These are phyloP conservation scores for Pezicula rhizophila DNA, from an alignment of 2,329 filamentous ascomycete species.

Conservation along the genomic window DNA sequence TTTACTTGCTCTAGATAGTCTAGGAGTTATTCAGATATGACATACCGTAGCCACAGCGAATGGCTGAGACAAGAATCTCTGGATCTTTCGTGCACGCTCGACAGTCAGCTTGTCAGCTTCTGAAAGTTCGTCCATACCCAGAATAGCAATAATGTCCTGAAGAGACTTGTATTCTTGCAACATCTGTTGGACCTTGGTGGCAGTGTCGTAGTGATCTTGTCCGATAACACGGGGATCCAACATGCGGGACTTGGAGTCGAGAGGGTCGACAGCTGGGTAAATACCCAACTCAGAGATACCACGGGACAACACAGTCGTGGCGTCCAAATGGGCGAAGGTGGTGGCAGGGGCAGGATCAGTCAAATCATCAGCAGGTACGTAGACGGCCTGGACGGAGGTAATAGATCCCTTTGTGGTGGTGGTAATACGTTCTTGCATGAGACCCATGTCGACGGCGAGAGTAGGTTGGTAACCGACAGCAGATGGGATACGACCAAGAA, in stretches of 20 bases:
- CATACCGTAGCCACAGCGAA: constrained; percentile 70
- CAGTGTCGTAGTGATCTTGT: constrained; percentile 94
- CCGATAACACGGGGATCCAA: constrained; percentile 97
- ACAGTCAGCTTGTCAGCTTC: constrained; percentile 99
- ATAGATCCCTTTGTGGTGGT: constrained; percentile 99
- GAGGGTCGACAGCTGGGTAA: constrained; percentile 99
- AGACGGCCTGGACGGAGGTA: constrained; percentile 99
- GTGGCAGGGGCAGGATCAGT: constrained; percentile 99
- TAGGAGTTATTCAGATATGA: no score
- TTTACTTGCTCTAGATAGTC: no score
- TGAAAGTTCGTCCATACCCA: constrained; percentile 98
- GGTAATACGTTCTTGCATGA: constrained; percentile 99
- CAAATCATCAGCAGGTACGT: constrained; percentile 99
- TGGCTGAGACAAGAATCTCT: constrained; percentile 99
- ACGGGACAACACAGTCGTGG: constrained; percentile 99
- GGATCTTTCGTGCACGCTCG: constrained; percentile 99
- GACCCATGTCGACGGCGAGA: constrained; percentile 97
- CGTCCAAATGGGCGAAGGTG: constrained; percentile 99
- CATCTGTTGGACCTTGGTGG: constrained; percentile 95
- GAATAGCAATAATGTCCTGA: constrained; percentile 99
- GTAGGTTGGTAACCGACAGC: constrained; percentile 99
- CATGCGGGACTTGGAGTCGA: constrained; percentile 99
- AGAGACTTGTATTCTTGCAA: constrained; percentile 99
- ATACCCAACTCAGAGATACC: constrained; percentile 99
- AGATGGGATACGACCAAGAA: constrained; percentile 99